phyloP scores from a whole-genome alignment of 345 rosid genomes.

The Arabidopsis suecica region DNA sequence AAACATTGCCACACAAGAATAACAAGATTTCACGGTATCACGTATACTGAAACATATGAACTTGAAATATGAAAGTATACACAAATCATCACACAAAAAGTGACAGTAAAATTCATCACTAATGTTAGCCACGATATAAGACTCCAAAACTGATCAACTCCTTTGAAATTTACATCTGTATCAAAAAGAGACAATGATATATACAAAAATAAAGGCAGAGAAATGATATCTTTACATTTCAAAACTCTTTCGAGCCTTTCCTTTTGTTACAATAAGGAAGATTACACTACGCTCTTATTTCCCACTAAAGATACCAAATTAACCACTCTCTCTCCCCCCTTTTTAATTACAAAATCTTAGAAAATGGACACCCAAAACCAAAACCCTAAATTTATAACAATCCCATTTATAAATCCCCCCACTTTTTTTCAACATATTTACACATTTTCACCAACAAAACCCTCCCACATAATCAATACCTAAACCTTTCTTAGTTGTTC shows the following conservation, averaged over 20 bases:
- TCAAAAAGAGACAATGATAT: neutral
- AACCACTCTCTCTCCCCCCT: slow-evolving; percentile 11
- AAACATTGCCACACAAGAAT: too few relatives aligned
- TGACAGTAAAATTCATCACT: too few relatives aligned
- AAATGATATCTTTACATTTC: slow-evolving; percentile 44
- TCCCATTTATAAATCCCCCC: neutral
- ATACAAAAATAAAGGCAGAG: neutral
- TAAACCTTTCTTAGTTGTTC: slow-evolving; percentile 9
- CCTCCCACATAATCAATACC: slow-evolving; percentile 16
- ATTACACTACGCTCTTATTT: slow-evolving; percentile 38
- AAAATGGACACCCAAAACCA: slow-evolving; percentile 35
- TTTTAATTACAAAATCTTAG: slow-evolving; percentile 33
- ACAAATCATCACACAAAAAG: neutral
- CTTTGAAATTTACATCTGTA: slow-evolving; percentile 6
- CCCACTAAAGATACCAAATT: slow-evolving; percentile 22
- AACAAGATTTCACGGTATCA: too few relatives aligned
- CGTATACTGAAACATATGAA: neutral
- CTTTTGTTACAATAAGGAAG: slow-evolving; percentile 37
- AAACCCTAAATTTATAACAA: slow-evolving; percentile 31
- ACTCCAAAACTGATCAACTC: neutral
- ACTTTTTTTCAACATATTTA: slow-evolving; percentile 29
- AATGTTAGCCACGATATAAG: neutral
- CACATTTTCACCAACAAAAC: slow-evolving; percentile 28
- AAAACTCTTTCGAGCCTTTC: slow-evolving; percentile 38
- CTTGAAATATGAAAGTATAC: neutral